Percentiles rank a stretch among this genome's conserved stretches.
phyloP scores from a whole-genome alignment of 73 alveolate species.

The Paramecium bursaria region DNA sequence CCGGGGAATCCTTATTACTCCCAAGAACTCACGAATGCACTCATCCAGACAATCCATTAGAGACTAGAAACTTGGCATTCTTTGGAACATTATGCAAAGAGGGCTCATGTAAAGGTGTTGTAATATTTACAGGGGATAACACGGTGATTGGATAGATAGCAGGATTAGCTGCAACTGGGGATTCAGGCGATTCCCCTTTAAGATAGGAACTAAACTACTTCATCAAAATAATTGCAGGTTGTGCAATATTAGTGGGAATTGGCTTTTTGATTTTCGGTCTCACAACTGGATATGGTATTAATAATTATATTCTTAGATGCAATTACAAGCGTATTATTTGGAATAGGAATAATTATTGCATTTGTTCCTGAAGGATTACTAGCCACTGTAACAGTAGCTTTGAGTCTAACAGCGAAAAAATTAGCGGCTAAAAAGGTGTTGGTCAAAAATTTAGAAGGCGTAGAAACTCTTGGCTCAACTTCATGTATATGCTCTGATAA shows the following conservation, averaged over 20 bases:
- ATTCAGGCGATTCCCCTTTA: constrained; percentile 84
- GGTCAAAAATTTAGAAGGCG: constrained; percentile 80
- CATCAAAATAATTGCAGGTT: constrained; percentile 81
- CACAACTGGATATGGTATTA: constrained; percentile 78
- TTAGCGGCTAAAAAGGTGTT: constrained; percentile 76
- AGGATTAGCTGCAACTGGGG: constrained; percentile 82
- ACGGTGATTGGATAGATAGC: constrained; percentile 94
- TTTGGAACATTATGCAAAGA: constrained; percentile 90
- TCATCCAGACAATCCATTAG: constrained; percentile 57
- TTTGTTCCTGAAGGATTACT: constrained; percentile 83
- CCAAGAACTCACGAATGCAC: constrained; percentile 80
- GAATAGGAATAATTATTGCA: constrained; percentile 76
- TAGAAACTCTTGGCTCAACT: constrained; percentile 84
- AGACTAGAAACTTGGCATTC: constrained; percentile 75
- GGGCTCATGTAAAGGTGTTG: constrained; percentile 93
- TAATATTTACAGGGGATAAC: constrained; percentile 89
- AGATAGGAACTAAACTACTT: constrained; percentile 88
- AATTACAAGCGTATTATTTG: constrained; percentile 83
- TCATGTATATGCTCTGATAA: constrained; percentile 83
- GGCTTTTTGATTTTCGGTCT: constrained; percentile 82
- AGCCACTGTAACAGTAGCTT: constrained; percentile 87
- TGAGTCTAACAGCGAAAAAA: constrained; percentile 89
- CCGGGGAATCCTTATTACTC: constrained; percentile 91
- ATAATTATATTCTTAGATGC: constrained; percentile 38
- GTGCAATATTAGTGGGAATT: constrained; percentile 86